Percentiles rank a stretch among this genome's conserved stretches.
Conservation (phyloP, 352 stramenopile genomes). For the Phytophthora syringae region DNA sequence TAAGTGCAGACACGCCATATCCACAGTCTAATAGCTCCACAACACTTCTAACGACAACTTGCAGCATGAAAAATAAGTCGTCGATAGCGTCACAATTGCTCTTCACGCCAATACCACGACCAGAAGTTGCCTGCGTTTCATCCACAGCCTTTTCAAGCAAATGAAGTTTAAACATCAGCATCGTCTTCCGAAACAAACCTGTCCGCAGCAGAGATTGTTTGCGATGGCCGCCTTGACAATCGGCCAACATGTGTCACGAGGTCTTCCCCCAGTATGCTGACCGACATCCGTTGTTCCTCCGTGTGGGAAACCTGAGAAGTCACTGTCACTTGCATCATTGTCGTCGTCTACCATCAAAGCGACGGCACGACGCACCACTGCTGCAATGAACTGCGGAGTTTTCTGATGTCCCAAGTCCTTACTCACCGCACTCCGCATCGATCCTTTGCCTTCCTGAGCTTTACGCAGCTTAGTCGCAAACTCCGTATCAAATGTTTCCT, state of each 20-base stretch:
- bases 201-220: slow-evolving; percentile 41
- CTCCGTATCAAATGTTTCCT: slow-evolving; percentile 5
- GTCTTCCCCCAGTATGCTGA: slow-evolving; percentile 48
- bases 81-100: slow-evolving; percentile 14
- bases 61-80: slow-evolving; percentile 33
- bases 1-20: slow-evolving; percentile 19
- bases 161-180: slow-evolving; percentile 38
- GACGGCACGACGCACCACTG: slow-evolving; percentile 30
- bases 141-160: slow-evolving; percentile 16
- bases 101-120: slow-evolving; percentile 5
- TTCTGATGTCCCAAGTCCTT: slow-evolving; percentile 50
- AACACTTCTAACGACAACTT: slow-evolving; percentile 13
- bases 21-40: slow-evolving; percentile 24
- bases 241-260: slow-evolving; percentile 60
- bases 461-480: slow-evolving; percentile 31
- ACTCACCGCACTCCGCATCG: slow-evolving; percentile 33
- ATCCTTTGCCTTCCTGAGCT: slow-evolving; percentile 32
- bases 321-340: neutral
- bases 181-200: slow-evolving; percentile 45
- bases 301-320: no score
- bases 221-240: slow-evolving; percentile 45
- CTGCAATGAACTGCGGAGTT: slow-evolving; percentile 57
- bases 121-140: neutral
- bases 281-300: slow-evolving; percentile 62
- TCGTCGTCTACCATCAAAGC: slow-evolving; percentile 7